phyloP scores from a whole-genome alignment of 2,329 filamentous ascomycete genomes.

The Chaetomium sp. region DNA sequence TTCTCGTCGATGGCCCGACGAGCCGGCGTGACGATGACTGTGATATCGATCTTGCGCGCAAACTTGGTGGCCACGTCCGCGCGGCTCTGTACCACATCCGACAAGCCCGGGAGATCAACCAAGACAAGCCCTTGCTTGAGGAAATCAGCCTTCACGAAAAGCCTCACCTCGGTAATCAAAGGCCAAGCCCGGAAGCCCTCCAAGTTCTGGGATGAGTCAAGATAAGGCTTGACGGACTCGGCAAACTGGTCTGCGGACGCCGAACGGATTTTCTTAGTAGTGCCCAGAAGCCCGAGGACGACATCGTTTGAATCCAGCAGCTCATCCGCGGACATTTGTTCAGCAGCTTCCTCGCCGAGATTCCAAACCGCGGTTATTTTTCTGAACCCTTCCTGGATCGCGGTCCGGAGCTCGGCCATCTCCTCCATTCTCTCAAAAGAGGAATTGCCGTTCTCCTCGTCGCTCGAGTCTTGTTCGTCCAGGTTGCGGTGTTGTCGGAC shows the following conservation, averaged over 20 bases:
- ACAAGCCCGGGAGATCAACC: constrained; percentile 16
- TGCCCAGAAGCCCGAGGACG: not conserved
- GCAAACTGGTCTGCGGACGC: constrained; percentile 5
- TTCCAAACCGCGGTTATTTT: constrained; percentile 11
- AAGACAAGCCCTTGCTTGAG: constrained; percentile 11
- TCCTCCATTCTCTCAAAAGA: not conserved
- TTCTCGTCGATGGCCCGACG: constrained; percentile 13
- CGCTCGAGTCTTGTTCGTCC: not conserved
- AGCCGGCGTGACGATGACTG: constrained; percentile 12
- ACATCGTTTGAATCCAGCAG: too few species aligned
- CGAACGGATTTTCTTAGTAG: not conserved
- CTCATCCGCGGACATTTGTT: too few species aligned
- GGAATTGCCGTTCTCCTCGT: not conserved
- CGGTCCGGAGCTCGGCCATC: not conserved
- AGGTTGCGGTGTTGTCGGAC: constrained; percentile 4
- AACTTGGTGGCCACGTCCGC: constrained; percentile 4
- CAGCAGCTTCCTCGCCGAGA: not conserved
- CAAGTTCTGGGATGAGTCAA: constrained; percentile 6
- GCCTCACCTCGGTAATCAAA: constrained; percentile 11
- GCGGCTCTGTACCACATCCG: constrained; percentile 9
- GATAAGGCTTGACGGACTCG: constrained; percentile 7
- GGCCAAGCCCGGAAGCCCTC: constrained; percentile 12
- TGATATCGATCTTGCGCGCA: constrained; percentile 8
- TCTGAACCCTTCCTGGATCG: not conserved
- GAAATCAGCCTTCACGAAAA: constrained; percentile 11